Base-by-base conservation (phyloP, 2,329 filamentous ascomycete genomes). In the Sporothrix mexicana region DNA sequence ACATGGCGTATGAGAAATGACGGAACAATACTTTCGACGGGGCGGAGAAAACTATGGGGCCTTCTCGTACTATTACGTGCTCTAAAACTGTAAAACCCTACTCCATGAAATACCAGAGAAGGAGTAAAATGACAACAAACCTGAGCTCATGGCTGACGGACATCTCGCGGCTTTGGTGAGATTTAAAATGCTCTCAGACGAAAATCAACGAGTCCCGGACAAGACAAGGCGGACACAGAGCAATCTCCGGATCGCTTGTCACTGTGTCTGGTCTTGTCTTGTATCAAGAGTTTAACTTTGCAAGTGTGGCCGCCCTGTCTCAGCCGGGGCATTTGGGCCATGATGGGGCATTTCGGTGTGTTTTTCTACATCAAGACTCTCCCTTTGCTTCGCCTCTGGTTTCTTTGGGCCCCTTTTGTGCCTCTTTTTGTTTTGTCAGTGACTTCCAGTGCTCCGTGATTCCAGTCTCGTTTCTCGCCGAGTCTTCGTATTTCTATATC, bases 231-330 rank as follows among this genome's bases (percentile, higher is more conserved):
- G 45, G 47, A 53, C 47, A 55, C 15, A 15, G 47, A 53, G 47
- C 66, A 41, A 55, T 68, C 47, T 53, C 66, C 66, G 66, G 9
- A 10, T 68, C 66, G 66, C 66, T 55, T 55, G 62, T 64, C 62
- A 49, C 57, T 30, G 30, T 2, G 51, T 59, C 55, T 13, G 8
- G 12, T 30, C 62, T 43, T 13, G 23, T 30, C 20, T n/a, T 67
- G 62, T 67, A 43, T 51, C 23, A 45, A 13, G 17, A 41, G n/a
- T 36, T 36, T 36, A 36, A 36, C 30, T 36, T 36, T 36, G 30
- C 30, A 36, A 36, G 30, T 36, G 30, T 36, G 30, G 30, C 51
- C 45, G 53, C 62, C 45, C 25, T 53, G 23, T 68, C 47, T 23
- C 30, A 47, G 30, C 47, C 47, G 20, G 23, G 45, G 25, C 20